phyloP scores from a whole-genome alignment of 2,329 filamentous ascomycete genomes.

The Penicillium rolfsii region DNA sequence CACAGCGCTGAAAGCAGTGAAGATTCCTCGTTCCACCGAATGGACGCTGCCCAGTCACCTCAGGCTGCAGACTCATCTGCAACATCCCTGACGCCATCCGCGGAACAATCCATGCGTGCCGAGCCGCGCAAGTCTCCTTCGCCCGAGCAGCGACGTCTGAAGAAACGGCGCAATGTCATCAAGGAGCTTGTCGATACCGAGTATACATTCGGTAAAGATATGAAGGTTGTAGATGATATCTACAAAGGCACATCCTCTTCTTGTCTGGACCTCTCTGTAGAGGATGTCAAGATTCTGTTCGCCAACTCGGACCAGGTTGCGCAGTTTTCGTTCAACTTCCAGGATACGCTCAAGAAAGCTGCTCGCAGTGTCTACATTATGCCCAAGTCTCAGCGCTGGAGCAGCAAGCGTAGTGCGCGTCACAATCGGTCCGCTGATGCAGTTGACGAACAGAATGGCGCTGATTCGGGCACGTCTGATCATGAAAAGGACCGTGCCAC shows the following conservation, averaged over 20 bases:
- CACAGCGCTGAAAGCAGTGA: constrained; percentile 42
- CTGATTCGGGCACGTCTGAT: constrained; percentile 44
- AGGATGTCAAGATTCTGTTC: constrained; percentile 88
- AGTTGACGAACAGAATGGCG: constrained; percentile 33
- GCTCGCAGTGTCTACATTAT: constrained; percentile 78
- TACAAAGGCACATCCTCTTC: constrained; percentile 91
- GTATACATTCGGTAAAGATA: constrained; percentile 85
- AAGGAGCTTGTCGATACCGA: constrained; percentile 94
- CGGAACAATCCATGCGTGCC: constrained; percentile 30
- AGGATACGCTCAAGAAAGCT: constrained; percentile 78
- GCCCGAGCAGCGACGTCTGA: constrained; percentile 60
- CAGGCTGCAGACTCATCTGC: constrained; percentile 41
- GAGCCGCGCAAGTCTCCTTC: constrained; percentile 37
- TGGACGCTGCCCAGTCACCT: constrained; percentile 35
- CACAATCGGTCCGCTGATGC: constrained; percentile 42
- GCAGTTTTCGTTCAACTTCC: constrained; percentile 78
- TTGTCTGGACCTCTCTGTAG: constrained; percentile 74
- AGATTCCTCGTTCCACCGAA: constrained; percentile 40
- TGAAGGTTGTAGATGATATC: constrained; percentile 97
- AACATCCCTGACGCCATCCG: constrained; percentile 42
- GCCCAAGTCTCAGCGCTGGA: constrained; percentile 57
- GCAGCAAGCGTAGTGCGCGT: constrained; percentile 54
- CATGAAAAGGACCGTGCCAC: constrained; percentile 63
- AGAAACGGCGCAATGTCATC: constrained; percentile 79
- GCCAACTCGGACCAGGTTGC: constrained; percentile 91